Evolutionary conservation across 1,284 basidiomycete genomes (phyloP).

Genomic region (Tremellales sp.): DNA sequence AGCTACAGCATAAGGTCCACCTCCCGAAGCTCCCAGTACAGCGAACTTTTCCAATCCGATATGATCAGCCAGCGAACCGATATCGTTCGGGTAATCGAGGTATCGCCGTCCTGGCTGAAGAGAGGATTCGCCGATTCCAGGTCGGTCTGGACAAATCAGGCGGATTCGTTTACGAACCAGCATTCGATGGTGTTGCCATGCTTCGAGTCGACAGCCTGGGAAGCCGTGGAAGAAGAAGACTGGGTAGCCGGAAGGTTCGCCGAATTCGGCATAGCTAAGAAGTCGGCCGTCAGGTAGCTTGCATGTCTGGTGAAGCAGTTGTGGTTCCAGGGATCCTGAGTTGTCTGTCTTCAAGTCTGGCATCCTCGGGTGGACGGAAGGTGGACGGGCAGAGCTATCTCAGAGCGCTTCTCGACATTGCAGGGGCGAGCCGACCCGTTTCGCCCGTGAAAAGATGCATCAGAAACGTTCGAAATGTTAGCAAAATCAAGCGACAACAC

Average conservation of each 20-base stretch:
- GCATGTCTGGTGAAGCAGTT: background rate
- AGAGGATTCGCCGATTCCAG: background rate
- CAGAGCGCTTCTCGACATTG: too few species aligned
- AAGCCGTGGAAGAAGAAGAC: background rate
- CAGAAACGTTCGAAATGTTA: too few species aligned
- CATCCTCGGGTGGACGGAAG: too few species aligned
- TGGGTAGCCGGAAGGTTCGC: background rate
- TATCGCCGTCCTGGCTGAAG: background rate
- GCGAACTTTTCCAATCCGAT: background rate
- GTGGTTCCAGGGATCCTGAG: background rate
- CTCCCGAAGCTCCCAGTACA: background rate
- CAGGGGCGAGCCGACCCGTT: too few species aligned
- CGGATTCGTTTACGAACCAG: background rate
- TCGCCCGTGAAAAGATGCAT: too few species aligned
- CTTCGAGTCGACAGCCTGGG: background rate
- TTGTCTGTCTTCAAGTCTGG: too few species aligned
- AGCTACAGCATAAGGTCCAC: background rate
- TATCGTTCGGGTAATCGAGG: background rate
- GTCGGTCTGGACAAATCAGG: background rate
- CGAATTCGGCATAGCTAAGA: background rate
- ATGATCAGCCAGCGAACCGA: background rate
- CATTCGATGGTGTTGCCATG: background rate
- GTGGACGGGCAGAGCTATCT: too few species aligned
- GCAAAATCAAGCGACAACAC: too few species aligned
- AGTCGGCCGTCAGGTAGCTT: background rate